A percentile compares a stretch with the other conserved stretches of the same genome.
phyloP scores from a whole-genome alignment of 2,329 filamentous ascomycete species.

The Berkeleyomyces rouxiae region DNA sequence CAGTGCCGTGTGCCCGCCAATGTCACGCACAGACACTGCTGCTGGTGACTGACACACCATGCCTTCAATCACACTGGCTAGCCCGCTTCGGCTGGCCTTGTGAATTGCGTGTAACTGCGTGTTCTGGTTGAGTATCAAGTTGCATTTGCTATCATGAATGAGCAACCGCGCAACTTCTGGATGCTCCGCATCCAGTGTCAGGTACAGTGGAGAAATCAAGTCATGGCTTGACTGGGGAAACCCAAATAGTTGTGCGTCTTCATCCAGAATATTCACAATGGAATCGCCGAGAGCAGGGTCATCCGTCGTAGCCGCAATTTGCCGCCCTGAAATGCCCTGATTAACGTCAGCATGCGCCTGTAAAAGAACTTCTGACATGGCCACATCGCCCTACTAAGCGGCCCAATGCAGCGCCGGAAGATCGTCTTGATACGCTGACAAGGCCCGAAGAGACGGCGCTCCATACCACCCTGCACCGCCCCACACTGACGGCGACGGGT shows the following conservation, averaged over 20 bases:
- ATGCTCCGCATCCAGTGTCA: constrained; percentile 7
- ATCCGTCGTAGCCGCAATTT: not conserved
- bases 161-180: constrained; percentile 1
- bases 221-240: not conserved
- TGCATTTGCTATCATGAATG: not conserved
- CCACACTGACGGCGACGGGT: not conserved
- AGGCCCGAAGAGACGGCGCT: not conserved
- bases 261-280: constrained; percentile 1
- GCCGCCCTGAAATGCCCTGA: not conserved
- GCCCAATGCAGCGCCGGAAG: constrained; percentile 10
- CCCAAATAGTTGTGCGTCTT: constrained; percentile 4
- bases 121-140: constrained; percentile 1
- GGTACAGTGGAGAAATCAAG: constrained; percentile 6
- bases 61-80: not conserved
- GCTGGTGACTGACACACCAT: not conserved
- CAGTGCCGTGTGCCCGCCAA: constrained; percentile 2
- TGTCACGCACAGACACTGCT: not conserved
- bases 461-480: constrained; percentile 3
- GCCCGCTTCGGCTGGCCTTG: constrained; percentile 1
- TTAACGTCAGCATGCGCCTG: constrained; percentile 4
- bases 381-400: constrained; percentile 1
- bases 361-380: not conserved
- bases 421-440: not conserved
- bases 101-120: constrained; percentile 6
- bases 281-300: not conserved